These are phyloP conservation scores for Cutaneotrichosporon dermatis DNA, from an alignment of 1,284 basidiomycete species.

Conservation along the genomic window DNA sequence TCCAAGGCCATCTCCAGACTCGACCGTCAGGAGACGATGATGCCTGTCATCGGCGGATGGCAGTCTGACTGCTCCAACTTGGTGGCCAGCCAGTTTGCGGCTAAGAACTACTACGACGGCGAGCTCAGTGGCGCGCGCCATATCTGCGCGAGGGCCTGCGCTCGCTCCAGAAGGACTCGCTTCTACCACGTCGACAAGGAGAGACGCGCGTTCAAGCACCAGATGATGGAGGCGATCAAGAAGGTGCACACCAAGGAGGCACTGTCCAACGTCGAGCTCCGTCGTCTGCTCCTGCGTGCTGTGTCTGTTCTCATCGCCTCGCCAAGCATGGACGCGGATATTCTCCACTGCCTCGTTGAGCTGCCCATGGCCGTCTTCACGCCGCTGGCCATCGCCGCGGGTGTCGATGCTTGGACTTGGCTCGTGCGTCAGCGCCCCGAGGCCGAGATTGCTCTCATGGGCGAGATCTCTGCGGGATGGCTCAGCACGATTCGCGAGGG, in stretches of 20 bases:
- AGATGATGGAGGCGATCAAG: constrained; percentile 63
- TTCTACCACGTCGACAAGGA: constrained; percentile 57
- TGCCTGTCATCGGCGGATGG: constrained; percentile 49
- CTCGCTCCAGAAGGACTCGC: constrained; percentile 59
- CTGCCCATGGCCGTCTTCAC: constrained; percentile 88
- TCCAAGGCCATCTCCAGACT: constrained; percentile 73
- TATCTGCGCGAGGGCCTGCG: constrained; percentile 48
- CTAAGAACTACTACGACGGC: constrained; percentile 78
- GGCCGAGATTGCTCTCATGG: constrained; percentile 69
- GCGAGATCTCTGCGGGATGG: constrained; percentile 86
- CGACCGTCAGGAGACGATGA: constrained; percentile 63
- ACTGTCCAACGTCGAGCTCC: constrained; percentile 72
- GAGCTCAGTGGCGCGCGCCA: constrained; percentile 77
- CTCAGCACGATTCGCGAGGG: constrained; percentile 68
- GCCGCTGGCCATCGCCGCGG: constrained; percentile 75
- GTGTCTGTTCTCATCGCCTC: constrained; percentile 72
- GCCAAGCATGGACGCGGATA: constrained; percentile 73
- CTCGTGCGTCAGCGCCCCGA: constrained; percentile 81
- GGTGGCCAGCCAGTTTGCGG: constrained; percentile 72
- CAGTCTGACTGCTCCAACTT: constrained; percentile 68
- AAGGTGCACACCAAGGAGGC: constrained; percentile 68
- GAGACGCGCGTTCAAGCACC: constrained; percentile 62
- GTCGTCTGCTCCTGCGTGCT: constrained; percentile 79
- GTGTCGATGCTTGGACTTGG: constrained; percentile 96
- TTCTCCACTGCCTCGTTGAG: constrained; percentile 81